Conservation (phyloP, 768 basidiomycete genomes). For the Phylloporus sp. region DNA sequence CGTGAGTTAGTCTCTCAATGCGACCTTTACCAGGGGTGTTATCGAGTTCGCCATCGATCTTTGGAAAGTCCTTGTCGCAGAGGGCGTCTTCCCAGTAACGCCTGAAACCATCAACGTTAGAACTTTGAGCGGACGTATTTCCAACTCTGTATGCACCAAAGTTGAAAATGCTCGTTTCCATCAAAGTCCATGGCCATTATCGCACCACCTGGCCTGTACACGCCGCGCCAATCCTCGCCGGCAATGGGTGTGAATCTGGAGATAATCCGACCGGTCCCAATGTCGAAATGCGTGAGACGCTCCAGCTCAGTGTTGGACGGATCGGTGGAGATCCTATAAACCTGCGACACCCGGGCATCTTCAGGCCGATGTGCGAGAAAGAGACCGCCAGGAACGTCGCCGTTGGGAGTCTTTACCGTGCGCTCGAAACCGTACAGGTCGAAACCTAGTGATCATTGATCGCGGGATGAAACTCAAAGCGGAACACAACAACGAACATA, state of each 20-base stretch:
- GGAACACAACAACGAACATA: background rate
- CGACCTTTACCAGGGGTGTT: constrained; percentile 38
- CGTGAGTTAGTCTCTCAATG: constrained; percentile 40
- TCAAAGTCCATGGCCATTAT: constrained; percentile 39
- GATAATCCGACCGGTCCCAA: constrained; percentile 36
- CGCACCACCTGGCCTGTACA: constrained; percentile 33
- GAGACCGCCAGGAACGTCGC: constrained; percentile 19
- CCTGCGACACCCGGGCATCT: constrained; percentile 35
- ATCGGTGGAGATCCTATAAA: constrained; percentile 32
- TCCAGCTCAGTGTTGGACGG: constrained; percentile 24
- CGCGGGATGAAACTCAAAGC: background rate
- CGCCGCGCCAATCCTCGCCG: constrained; percentile 40
- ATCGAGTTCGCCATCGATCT: constrained; percentile 35
- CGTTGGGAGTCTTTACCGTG: constrained; percentile 7
- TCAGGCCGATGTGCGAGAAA: constrained; percentile 38
- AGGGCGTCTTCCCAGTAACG: constrained; percentile 40
- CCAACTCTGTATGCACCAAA: constrained; percentile 28
- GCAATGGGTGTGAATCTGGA: constrained; percentile 27
- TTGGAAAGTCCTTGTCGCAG: constrained; percentile 25
- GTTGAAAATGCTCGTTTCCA: constrained; percentile 39
- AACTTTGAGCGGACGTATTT: background rate
- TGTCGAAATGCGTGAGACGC: constrained; percentile 37
- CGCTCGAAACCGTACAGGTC: constrained; percentile 26
- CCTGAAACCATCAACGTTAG: constrained; percentile 17
- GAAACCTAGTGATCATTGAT: constrained; percentile 21